A percentile compares a stretch with the other conserved stretches of the same genome.
Conservation (phyloP, 2,329 filamentous ascomycete genomes). For the Cladobotryum mycophilum region DNA sequence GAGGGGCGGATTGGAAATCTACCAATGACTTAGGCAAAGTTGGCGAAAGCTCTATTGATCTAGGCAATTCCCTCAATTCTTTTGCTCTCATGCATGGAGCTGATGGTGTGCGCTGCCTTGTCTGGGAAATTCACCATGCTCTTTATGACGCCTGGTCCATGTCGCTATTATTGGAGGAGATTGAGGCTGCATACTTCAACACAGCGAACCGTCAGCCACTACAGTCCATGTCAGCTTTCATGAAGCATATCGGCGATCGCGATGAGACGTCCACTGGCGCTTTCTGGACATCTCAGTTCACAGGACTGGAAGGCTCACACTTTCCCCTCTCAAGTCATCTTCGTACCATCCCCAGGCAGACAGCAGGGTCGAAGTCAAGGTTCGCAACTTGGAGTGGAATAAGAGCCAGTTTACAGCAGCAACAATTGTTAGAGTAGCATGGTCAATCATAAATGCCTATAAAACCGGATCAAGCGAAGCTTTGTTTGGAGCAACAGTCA, state of each 20-base stretch:
- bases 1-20: conserved; percentile 25
- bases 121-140: conserved; percentile 37
- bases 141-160: conserved; percentile 43
- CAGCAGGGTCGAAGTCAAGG: background rate
- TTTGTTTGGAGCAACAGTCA: conserved; percentile 37
- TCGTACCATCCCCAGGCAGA: background rate
- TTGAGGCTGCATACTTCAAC: background rate
- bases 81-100: conserved; percentile 32
- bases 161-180: conserved; percentile 35
- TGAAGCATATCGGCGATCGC: conserved; percentile 30
- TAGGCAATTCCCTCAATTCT: conserved; percentile 35
- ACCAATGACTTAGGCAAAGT: too few relatives aligned
- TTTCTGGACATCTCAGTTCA: background rate
- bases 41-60: conserved; percentile 27
- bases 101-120: conserved; percentile 30
- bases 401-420: conserved; percentile 6
- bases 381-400: too few relatives aligned
- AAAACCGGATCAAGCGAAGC: conserved; percentile 38
- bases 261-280: background rate
- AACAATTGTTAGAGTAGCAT: conserved; percentile 32
- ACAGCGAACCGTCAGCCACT: background rate
- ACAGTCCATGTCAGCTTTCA: conserved; percentile 34
- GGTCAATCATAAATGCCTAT: conserved; percentile 41
- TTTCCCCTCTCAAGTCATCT: conserved; percentile 1
- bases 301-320: background rate